Percentiles rank a stretch among this genome's conserved stretches.
phyloP scores from a whole-genome alignment of 2,329 filamentous ascomycete species.

The Plenodomus biglobosus region DNA sequence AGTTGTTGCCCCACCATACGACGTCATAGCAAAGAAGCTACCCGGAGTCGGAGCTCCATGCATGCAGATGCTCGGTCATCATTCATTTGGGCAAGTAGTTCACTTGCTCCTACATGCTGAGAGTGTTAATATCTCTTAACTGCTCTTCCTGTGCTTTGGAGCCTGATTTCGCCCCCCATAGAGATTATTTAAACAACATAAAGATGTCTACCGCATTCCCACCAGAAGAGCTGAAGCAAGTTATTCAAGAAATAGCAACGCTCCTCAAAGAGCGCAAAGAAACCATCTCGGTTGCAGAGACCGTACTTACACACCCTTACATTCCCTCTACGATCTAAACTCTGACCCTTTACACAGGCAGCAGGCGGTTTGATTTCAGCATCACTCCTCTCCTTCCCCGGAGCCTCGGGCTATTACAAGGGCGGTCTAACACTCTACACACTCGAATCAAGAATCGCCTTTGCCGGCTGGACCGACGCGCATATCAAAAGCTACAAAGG shows the following conservation, averaged over 20 bases:
- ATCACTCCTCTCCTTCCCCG: constrained; percentile 59
- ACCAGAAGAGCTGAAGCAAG: constrained; percentile 45
- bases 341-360: constrained; percentile 48
- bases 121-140: no score
- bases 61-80: no score
- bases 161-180: no score
- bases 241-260: constrained; percentile 54
- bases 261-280: constrained; percentile 59
- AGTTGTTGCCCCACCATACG: not conserved
- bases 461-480: constrained; percentile 62
- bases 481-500: constrained; percentile 58
- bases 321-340: not conserved
- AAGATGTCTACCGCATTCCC: constrained; percentile 45
- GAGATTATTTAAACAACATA: not conserved
- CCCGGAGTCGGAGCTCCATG: no score
- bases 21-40: no score
- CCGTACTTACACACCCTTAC: constrained; percentile 41
- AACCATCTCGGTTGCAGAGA: constrained; percentile 64
- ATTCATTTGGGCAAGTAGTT: no score
- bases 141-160: no score
- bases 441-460: constrained; percentile 59
- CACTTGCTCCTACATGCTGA: no score
- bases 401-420: constrained; percentile 60
- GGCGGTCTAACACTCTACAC: constrained; percentile 67
- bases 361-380: constrained; percentile 65